Evolutionary conservation across 1,284 basidiomycete species (phyloP).

Genomic region (Kwoniella shivajii): DNA sequence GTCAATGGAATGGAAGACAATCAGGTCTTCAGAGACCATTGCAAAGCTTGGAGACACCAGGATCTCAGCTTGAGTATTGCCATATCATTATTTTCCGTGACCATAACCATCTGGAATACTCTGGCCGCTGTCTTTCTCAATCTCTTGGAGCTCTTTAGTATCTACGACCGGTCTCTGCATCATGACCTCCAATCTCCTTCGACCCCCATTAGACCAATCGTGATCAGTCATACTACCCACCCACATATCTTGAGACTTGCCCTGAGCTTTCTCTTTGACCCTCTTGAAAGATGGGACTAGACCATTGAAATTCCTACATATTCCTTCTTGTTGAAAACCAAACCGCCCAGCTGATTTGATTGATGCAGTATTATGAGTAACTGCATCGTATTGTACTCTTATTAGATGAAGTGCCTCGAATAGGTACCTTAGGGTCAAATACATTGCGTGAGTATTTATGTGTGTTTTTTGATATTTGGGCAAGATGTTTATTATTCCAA

Average conservation of each 20-base stretch:
- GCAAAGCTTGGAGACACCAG: too few relatives aligned
- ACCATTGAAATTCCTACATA: constrained; percentile 23
- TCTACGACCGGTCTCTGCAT: constrained; percentile 15
- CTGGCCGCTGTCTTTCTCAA: neutral
- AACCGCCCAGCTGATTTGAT: constrained; percentile 22
- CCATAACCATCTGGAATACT: neutral
- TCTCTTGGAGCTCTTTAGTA: constrained; percentile 3
- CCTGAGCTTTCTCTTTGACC: constrained; percentile 5
- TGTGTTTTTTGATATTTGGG: constrained; percentile 25
- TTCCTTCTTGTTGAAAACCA: constrained; percentile 24
- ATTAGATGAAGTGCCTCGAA: constrained; percentile 23
- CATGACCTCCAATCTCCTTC: constrained; percentile 12
- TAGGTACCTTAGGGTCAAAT: constrained; percentile 21
- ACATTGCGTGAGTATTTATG: constrained; percentile 29
- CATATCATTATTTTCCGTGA: too few relatives aligned
- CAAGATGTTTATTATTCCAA: constrained; percentile 28
- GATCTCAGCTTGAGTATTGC: too few relatives aligned
- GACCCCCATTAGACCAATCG: constrained; percentile 22
- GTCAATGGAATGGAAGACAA: too few relatives aligned
- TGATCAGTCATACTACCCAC: constrained; percentile 23
- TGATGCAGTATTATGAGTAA: constrained; percentile 17
- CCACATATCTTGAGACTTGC: constrained; percentile 26
- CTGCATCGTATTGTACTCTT: constrained; percentile 29
- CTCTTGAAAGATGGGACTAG: constrained; percentile 12
- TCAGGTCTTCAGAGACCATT: too few relatives aligned